Evolutionary conservation across 2,329 filamentous ascomycete species (phyloP).

Genomic region (Biscogniauxia sp.): DNA sequence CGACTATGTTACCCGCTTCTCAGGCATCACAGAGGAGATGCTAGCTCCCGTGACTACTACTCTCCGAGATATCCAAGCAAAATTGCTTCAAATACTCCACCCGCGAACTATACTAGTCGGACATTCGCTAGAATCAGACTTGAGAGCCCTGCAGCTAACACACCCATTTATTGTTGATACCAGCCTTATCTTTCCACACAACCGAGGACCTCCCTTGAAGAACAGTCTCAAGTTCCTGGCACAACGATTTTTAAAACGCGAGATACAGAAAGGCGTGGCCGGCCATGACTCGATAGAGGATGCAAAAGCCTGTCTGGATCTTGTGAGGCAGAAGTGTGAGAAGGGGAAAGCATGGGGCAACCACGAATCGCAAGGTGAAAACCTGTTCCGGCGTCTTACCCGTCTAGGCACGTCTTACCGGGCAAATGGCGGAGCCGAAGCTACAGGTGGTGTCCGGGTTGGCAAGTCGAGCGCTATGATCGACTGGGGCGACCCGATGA

Average conservation of each 20-base stretch:
- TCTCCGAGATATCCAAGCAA: slow-evolving; percentile 76
- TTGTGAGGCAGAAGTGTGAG: slow-evolving; percentile 94
- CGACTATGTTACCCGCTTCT: slow-evolving; percentile 89
- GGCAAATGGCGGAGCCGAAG: slow-evolving; percentile 56
- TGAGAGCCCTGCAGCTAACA: slow-evolving; percentile 78
- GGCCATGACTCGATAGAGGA: slow-evolving; percentile 95
- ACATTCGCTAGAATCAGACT: slow-evolving; percentile 79
- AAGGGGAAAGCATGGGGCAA: slow-evolving; percentile 85
- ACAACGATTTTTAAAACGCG: slow-evolving; percentile 78
- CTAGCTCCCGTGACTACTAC: slow-evolving; percentile 81
- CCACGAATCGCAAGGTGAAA: slow-evolving; percentile 75
- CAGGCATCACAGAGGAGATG: slow-evolving; percentile 87
- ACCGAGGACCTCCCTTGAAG: slow-evolving; percentile 84
- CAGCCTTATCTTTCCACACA: slow-evolving; percentile 83
- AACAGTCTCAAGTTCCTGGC: slow-evolving; percentile 87
- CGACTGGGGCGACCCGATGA: slow-evolving; percentile 81
- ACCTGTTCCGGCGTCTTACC: slow-evolving; percentile 80
- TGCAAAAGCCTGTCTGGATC: slow-evolving; percentile 83
- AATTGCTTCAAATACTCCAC: slow-evolving; percentile 69
- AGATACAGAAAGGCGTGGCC: slow-evolving; percentile 75
- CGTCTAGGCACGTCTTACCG: slow-evolving; percentile 62
- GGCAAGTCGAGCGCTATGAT: slow-evolving; percentile 72
- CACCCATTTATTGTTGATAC: slow-evolving; percentile 96
- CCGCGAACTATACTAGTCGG: slow-evolving; percentile 73
- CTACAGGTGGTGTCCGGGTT: slow-evolving; percentile 52